Base-by-base conservation (phyloP, 1,284 basidiomycete species). In the Malassezia arunalokei region DNA sequence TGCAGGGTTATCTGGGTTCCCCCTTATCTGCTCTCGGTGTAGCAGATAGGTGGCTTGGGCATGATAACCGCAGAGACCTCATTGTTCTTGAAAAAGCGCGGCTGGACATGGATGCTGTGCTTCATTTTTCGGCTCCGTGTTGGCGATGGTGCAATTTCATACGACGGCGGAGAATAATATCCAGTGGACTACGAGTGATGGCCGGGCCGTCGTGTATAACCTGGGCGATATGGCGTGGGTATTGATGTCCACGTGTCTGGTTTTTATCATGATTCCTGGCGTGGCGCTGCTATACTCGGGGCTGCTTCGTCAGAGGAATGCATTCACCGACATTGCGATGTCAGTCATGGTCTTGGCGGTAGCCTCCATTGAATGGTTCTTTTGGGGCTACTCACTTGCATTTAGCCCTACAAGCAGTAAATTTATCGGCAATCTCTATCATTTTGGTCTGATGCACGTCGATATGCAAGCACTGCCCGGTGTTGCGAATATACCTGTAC, bases 241-340 rank as follows among this genome's bases (percentile, higher is more conserved):
- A 59, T 71, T 77, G 64, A 53, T 54, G 32, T 47, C 58, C 6
- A 64, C 81, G 29, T 75, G 73, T 1, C 71, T 79, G 30, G 88
- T 92, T 28, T 90, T 84, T 81, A 79, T 92, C 75, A 94, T 94
- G 90, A 80, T 88, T 71, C 88, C 88, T 39, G 68, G 68, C 43
- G 49, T 72, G 14, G 60, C 71, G 27, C 87, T 83, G 75, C 88
- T 92, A 78, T 92, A 94, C 75, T 85, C 87, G 30, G 90, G 89
- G 64, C 74, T 80, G 6, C 74, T 83, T 43, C 78, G 87, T 48
- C 80, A 87, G 40, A 94, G 94, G 76, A 94, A 91, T 65, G 91
- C 90, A 0, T 78, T 95, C 7, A 87, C 85, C 17, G 90, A 92
- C 87, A 83, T 96, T 42, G 89, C 83, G 76, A 77, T 89, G 24